A percentile compares a stretch with the other conserved stretches of the same genome.
Evolutionary conservation across 495 filamentous ascomycete species (phyloP).

Genomic region (Durotheca rogersii): DNA sequence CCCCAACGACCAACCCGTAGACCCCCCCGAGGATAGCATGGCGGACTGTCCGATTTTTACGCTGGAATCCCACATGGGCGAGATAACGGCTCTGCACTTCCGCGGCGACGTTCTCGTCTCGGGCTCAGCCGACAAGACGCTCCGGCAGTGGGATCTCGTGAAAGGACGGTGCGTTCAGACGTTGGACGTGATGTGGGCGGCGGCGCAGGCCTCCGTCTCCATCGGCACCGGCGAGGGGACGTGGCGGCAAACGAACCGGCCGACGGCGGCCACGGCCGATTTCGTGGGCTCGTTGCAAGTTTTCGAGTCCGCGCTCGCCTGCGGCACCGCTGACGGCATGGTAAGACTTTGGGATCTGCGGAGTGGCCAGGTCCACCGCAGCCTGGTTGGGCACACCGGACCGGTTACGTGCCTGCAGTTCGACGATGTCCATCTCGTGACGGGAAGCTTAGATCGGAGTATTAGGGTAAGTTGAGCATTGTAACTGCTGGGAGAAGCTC

Average conservation of each 20-base stretch:
- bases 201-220: constrained; percentile 80
- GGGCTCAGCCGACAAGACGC: constrained; percentile 93
- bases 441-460: constrained; percentile 89
- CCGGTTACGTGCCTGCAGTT: constrained; percentile 96
- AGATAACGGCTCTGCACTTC: constrained; percentile 93
- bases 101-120: constrained; percentile 85
- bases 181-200: constrained; percentile 97
- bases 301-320: constrained; percentile 96
- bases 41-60: constrained; percentile 85
- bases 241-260: constrained; percentile 59
- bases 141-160: constrained; percentile 95
- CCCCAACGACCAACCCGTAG: constrained; percentile 58
- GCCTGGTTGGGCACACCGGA: constrained; percentile 93
- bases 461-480: constrained; percentile 71
- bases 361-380: constrained; percentile 93
- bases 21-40: constrained; percentile 70
- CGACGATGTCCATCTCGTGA: constrained; percentile 92
- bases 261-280: constrained; percentile 66
- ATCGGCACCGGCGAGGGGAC: constrained; percentile 54
- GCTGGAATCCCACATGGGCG: constrained; percentile 85
- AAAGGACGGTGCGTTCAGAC: constrained; percentile 97
- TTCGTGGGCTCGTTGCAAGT: constrained; percentile 96
- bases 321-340: constrained; percentile 97
- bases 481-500: not conserved
- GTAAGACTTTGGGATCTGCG: constrained; percentile 95